phyloP scores from a whole-genome alignment of 495 filamentous ascomycete genomes.

The Daldinia decipiens region DNA sequence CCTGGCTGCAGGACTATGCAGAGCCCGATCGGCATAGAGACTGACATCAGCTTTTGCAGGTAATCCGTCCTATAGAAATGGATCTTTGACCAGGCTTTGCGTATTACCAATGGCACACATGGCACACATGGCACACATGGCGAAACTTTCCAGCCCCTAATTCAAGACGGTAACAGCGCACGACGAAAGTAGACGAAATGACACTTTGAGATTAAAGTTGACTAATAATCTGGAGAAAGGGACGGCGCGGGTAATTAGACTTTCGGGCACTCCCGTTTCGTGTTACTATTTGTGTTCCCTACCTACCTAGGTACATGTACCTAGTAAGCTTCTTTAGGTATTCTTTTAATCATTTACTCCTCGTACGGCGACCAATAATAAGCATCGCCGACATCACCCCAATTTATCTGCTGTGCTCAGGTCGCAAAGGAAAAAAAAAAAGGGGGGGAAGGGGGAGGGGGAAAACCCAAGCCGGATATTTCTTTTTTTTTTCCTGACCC shows the following conservation, averaged over 20 bases:
- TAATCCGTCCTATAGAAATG: not conserved
- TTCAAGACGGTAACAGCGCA: conserved; percentile 4
- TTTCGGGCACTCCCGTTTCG: conserved; percentile 35
- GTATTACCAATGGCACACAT: conserved; percentile 27
- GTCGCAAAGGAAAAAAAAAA: not conserved
- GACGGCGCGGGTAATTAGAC: conserved; percentile 27
- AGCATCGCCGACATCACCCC: conserved; percentile 12
- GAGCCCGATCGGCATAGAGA: no score
- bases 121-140: conserved; percentile 23
- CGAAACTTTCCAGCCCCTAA: conserved; percentile 35
- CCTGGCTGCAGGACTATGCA: not conserved
- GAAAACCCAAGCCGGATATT: not conserved
- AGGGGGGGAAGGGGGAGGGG: not conserved
- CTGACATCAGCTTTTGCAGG: not conserved
- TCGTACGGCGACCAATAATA: conserved; percentile 41
- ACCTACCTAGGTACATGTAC: no score
- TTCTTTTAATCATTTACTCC: not conserved
- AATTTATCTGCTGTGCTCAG: conserved; percentile 9
- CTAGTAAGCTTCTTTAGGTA: not conserved
- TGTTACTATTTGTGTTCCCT: conserved; percentile 30
- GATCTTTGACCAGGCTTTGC: not conserved
- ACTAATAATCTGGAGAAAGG: conserved; percentile 28
- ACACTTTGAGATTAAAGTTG: conserved; percentile 20
- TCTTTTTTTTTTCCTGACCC: not conserved
- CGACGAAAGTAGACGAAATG: conserved; percentile 14